Base-by-base conservation (phyloP, 2,329 filamentous ascomycete species). In the Aspergillus novofumigatus region DNA sequence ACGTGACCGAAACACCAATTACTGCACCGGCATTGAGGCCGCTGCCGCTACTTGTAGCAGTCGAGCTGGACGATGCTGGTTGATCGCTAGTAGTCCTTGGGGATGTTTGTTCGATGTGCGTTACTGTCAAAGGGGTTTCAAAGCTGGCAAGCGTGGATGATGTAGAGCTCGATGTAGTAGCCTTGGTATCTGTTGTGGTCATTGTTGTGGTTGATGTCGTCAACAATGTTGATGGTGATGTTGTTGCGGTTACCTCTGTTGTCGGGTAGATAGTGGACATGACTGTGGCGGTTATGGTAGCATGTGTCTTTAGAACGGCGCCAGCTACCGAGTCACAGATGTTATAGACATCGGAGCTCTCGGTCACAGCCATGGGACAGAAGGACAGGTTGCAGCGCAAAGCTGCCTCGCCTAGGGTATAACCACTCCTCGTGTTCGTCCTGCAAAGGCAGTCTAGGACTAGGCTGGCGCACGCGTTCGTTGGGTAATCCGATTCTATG, bases 391-490 rank as follows among this genome's bases (percentile, higher is more conserved):
- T 80, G 70, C 89, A 92, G 66, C 87, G 83, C 60, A 90, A 73
- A 4, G 85, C 86, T 10, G 81, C 88, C 73, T 91, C 89, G n/a
- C 87, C 88, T 50, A 91, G 67, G 1, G 89, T 91, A 64, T 86
- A 87, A 9, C 85, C 86, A 29, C 81, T 81, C 11, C 71, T 73
- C 8, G 86, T 86, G 35, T 78, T 77, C 57, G 80, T 78, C 41
- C 80, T 80, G 70, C 89, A 92, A 6, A 91, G 77, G 63, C 86
- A 90, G 65, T 79, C 74, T 62, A 90, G 69, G 26, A 86, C 79
- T 10, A 81, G 77, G 14, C 74, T 67, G 29, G 78, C 77, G 65
- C 86, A 88, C 50, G 70, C 67, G 51, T 70, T 72, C 21, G 69
- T 65, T 38, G 79, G 78, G 67, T 84, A 89, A 69, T 87, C 85